Evolutionary conservation across 2,329 filamentous ascomycete species (phyloP).

Genomic region (Claviceps quebecensis): DNA sequence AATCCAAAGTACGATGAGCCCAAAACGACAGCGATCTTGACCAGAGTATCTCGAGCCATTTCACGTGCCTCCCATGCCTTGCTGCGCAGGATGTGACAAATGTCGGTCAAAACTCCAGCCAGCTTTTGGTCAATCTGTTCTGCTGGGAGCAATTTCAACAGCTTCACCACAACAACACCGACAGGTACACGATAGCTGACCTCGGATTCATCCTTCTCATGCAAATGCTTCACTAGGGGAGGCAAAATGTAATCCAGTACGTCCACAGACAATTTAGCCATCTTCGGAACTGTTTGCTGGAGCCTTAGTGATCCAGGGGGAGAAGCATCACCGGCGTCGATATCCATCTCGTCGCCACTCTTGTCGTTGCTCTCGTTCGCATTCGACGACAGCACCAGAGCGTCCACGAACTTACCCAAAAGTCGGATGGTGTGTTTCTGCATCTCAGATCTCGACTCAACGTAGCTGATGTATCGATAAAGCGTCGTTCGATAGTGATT

Average conservation of each 20-base stretch:
- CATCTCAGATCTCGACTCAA: slow-evolving; percentile 65
- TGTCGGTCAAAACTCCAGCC: slow-evolving; percentile 74
- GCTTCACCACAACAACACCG: slow-evolving; percentile 75
- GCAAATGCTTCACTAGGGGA: slow-evolving; percentile 67
- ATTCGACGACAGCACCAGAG: slow-evolving; percentile 46
- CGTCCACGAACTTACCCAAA: slow-evolving; percentile 68
- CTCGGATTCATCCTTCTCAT: slow-evolving; percentile 87
- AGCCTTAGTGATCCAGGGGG: slow-evolving; percentile 29
- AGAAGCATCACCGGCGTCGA: slow-evolving; percentile 22
- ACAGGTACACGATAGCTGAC: slow-evolving; percentile 88
- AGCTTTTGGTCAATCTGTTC: slow-evolving; percentile 60
- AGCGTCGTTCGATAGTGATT: slow-evolving; percentile 77
- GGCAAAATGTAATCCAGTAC: slow-evolving; percentile 65
- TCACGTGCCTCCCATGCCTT: slow-evolving; percentile 80
- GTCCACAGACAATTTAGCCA: slow-evolving; percentile 55
- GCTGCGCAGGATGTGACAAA: slow-evolving; percentile 84
- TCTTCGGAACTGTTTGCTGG: slow-evolving; percentile 49
- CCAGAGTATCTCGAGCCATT: slow-evolving; percentile 75
- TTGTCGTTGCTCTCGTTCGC: slow-evolving; percentile 18
- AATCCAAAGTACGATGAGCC: slow-evolving; percentile 79
- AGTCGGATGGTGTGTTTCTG: slow-evolving; percentile 79
- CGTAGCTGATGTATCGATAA: slow-evolving; percentile 68
- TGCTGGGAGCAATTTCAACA: slow-evolving; percentile 66
- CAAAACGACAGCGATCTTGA: slow-evolving; percentile 67
- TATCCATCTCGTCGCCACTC: slow-evolving; percentile 20